A percentile compares a stretch with the other conserved stretches of the same genome.
phyloP scores from a whole-genome alignment of 352 stramenopile genomes.

The Plasmopara halstedii region DNA sequence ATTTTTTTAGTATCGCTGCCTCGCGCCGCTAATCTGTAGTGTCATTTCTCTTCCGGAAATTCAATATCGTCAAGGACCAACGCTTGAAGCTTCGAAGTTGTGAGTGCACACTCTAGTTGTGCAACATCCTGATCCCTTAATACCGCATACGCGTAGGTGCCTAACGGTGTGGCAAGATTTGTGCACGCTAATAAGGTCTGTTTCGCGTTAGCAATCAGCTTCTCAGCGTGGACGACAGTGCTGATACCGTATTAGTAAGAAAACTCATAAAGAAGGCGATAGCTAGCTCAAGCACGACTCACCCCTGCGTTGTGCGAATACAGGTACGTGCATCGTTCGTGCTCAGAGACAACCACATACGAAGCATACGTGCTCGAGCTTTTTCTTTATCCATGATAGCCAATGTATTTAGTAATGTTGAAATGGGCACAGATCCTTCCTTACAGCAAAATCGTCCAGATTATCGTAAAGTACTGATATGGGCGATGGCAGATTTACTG shows the following conservation, averaged over 20 bases:
- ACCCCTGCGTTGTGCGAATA: constrained; percentile 53
- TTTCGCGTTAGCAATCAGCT: constrained; percentile 39
- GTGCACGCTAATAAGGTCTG: constrained; percentile 57
- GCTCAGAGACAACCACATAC: constrained; percentile 35
- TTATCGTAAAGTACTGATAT: too few species aligned
- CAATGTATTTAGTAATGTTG: too few species aligned
- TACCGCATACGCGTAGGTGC: constrained; percentile 52
- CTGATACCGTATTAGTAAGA: constrained; percentile 12
- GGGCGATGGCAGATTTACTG: too few species aligned
- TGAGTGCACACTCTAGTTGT: constrained; percentile 34
- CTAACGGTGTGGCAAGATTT: constrained; percentile 55
- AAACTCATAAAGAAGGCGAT: constrained; percentile 1
- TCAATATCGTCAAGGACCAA: constrained; percentile 10
- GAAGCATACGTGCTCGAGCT: constrained; percentile 47
- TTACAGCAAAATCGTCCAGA: too few species aligned
- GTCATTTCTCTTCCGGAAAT: too few species aligned
- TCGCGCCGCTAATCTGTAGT: too few species aligned
- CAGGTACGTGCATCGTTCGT: constrained; percentile 14
- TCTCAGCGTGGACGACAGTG: constrained; percentile 35
- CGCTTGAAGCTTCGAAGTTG: constrained; percentile 18
- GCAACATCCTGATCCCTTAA: constrained; percentile 47
- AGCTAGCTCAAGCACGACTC: background rate
- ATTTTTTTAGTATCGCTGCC: too few species aligned
- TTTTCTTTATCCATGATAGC: constrained; percentile 32
- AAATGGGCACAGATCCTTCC: too few species aligned